Conservation (phyloP, 169 alveolate species). For the Plasmodium relictum region DNA sequence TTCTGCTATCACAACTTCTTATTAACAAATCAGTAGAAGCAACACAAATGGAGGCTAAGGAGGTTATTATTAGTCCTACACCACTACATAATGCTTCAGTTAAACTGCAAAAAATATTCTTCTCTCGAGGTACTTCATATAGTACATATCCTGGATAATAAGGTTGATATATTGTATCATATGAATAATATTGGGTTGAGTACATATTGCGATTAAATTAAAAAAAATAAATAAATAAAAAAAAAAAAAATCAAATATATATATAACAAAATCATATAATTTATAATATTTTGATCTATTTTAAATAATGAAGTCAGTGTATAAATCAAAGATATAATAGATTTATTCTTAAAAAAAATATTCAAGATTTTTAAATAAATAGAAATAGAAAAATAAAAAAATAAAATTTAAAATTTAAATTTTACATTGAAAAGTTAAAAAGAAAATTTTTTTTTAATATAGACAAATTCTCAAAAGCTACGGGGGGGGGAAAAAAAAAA, state of each 20-base stretch:
- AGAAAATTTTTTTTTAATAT: conserved; percentile 10
- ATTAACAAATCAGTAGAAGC: conserved; percentile 39
- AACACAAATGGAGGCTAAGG: conserved; percentile 28
- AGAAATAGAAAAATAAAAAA: background rate
- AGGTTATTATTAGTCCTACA: conserved; percentile 20
- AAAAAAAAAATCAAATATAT: background rate
- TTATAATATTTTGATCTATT: background rate
- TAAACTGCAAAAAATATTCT: conserved; percentile 45
- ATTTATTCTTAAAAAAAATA: conserved; percentile 16
- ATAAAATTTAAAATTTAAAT: background rate
- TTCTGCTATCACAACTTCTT: conserved; percentile 45
- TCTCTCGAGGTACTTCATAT: conserved; percentile 42
- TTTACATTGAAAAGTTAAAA: conserved; percentile 11
- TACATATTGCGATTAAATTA: conserved; percentile 46
- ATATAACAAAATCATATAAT: background rate
- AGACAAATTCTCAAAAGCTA: conserved; percentile 3
- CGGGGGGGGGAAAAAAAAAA: conserved; percentile 29
- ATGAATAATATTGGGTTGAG: conserved; percentile 44
- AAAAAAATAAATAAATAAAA: background rate
- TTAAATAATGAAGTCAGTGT: background rate
- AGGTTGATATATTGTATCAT: conserved; percentile 40
- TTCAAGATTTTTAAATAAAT: background rate
- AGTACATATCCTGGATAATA: conserved; percentile 44
- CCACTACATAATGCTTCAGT: conserved; percentile 63
- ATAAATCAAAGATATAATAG: background rate